Percentiles rank a stretch among this genome's conserved stretches.
Evolutionary conservation across 1,284 basidiomycete genomes (phyloP).

Genomic region (Tilletia caries): DNA sequence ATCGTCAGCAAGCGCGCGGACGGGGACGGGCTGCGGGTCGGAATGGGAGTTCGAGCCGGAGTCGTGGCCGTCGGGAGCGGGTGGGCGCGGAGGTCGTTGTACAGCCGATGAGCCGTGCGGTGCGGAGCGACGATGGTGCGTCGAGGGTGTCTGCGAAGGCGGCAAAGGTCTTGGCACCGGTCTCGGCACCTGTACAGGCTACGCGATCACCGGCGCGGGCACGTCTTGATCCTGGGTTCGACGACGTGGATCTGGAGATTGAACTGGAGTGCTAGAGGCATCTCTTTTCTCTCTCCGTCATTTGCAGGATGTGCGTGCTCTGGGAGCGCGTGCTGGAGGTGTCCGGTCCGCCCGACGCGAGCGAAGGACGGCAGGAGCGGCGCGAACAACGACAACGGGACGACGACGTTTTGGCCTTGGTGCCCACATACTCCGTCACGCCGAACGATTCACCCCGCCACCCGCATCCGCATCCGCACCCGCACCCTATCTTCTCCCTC

Average conservation of each 20-base stretch:
- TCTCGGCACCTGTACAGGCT: not conserved
- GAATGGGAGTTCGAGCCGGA: not conserved
- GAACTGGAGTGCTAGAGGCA: not conserved
- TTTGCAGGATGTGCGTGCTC: not conserved
- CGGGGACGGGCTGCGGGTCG: not conserved
- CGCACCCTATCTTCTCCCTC: no score
- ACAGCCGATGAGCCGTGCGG: not conserved
- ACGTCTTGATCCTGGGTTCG: not conserved
- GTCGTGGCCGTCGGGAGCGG: not conserved
- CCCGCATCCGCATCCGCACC: no score
- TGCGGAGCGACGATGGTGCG: not conserved
- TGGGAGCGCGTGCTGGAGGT: not conserved
- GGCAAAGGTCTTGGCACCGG: not conserved
- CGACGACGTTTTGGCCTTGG: no score
- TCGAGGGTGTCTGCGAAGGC: not conserved
- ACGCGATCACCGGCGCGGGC: no score
- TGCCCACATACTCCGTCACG: no score
- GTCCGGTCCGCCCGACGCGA: not conserved
- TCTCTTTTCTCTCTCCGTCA: no score
- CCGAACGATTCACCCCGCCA: no score
- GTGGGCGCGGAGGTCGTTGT: no score
- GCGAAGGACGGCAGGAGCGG: no score
- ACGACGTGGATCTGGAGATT: constrained; percentile 8
- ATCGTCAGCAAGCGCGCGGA: not conserved
- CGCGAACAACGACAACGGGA: no score